These are phyloP conservation scores for Saccharomyces hybrid DNA, from an alignment of 1,139 yeast genomes.

Conservation along the genomic window DNA sequence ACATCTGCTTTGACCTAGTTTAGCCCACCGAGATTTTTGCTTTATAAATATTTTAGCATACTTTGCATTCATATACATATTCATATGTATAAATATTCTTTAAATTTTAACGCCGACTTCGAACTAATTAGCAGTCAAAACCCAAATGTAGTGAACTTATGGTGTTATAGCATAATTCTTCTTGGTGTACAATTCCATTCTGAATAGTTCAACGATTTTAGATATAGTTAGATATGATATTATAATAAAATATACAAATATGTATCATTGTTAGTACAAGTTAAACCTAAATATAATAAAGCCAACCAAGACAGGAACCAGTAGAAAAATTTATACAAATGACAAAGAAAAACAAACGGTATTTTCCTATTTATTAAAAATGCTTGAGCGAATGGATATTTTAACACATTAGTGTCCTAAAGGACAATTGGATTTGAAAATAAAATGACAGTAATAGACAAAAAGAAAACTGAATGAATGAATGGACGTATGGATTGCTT, in stretches of 20 bases:
- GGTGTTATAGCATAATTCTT: neutral
- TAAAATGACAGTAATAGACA: constrained; percentile 2
- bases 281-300: neutral
- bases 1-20: neutral
- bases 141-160: neutral
- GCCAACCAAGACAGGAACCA: neutral
- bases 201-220: neutral
- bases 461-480: constrained; percentile 2
- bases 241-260: neutral
- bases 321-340: neutral
- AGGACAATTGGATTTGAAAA: neutral
- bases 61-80: neutral
- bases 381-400: constrained; percentile 1
- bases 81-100: neutral
- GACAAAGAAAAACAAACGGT: neutral
- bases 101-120: neutral
- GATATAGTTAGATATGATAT: neutral
- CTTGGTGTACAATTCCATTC: neutral
- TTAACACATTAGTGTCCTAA: neutral
- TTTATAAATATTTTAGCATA: neutral
- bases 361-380: neutral
- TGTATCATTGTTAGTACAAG: neutral
- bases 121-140: neutral
- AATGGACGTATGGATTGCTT: constrained; percentile 2
- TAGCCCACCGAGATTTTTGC: neutral